phyloP scores from a whole-genome alignment of 2,329 filamentous ascomycete genomes.

The Dothidotthia symphoricarpi region DNA sequence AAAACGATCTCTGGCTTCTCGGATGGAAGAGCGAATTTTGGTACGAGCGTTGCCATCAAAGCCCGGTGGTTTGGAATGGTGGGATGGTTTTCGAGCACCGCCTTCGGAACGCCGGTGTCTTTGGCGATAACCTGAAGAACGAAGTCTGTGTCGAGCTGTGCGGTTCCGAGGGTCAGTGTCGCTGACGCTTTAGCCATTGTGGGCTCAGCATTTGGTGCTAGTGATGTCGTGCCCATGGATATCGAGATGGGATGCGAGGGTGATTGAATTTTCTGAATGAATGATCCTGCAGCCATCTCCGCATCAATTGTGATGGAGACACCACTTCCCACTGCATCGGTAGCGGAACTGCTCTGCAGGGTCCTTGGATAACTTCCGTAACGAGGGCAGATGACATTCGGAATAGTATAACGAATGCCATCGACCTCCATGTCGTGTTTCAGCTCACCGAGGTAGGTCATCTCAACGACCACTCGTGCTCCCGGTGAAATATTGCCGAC shows the following conservation, averaged over 20 bases:
- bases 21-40: conserved; percentile 62
- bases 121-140: conserved; percentile 63
- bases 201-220: conserved; percentile 47
- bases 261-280: conserved; percentile 63
- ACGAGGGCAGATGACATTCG: conserved; percentile 64
- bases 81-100: conserved; percentile 65
- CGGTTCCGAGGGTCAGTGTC: conserved; percentile 54
- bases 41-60: conserved; percentile 69
- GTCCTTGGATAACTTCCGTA: conserved; percentile 55
- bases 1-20: conserved; percentile 66
- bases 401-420: conserved; percentile 67
- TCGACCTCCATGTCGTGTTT: conserved; percentile 69
- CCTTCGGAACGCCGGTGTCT: conserved; percentile 60
- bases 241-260: conserved; percentile 68
- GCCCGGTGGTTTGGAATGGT: conserved; percentile 61
- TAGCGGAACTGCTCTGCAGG: conserved; percentile 17
- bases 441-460: conserved; percentile 67
- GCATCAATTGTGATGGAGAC: conserved; percentile 60
- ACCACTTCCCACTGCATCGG: conserved; percentile 28
- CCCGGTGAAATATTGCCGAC: conserved; percentile 66
- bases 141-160: conserved; percentile 63
- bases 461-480: conserved; percentile 58
- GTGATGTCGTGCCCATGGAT: conserved; percentile 59
- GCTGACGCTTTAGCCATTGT: conserved; percentile 62
- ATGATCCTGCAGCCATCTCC: conserved; percentile 56